Conservation (phyloP, 2,329 filamentous ascomycete species). For the Domatiomyces catenatus region DNA sequence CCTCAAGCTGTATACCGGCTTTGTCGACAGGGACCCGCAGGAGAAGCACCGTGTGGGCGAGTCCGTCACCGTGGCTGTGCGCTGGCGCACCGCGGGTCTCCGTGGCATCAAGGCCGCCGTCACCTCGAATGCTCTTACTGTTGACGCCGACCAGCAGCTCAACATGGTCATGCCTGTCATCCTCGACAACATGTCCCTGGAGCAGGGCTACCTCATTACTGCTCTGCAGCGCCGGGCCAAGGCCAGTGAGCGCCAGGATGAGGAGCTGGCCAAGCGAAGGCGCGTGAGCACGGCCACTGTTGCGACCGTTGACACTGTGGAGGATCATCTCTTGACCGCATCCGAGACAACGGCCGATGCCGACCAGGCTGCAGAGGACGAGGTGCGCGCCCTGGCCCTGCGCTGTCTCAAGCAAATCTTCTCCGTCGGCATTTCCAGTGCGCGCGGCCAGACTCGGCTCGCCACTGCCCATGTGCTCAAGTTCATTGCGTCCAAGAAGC, state of each 20-base stretch:
- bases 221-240: constrained; percentile 52
- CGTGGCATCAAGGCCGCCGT: constrained; percentile 70
- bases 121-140: constrained; percentile 60
- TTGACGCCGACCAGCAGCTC: constrained; percentile 61
- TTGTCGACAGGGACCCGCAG: constrained; percentile 51
- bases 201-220: constrained; percentile 54
- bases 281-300: constrained; percentile 69
- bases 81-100: constrained; percentile 60
- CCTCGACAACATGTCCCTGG: constrained; percentile 70
- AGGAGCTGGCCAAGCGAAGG: constrained; percentile 47
- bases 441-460: constrained; percentile 62
- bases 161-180: constrained; percentile 69
- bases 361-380: constrained; percentile 77
- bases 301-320: constrained; percentile 52
- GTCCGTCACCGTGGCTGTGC: constrained; percentile 54
- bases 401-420: constrained; percentile 81
- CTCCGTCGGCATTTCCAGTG: constrained; percentile 46
- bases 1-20: constrained; percentile 61
- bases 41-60: constrained; percentile 23
- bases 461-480: constrained; percentile 59
- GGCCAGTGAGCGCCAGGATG: constrained; percentile 52
- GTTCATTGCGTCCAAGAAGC: constrained; percentile 49
- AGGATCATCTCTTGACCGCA: constrained; percentile 49
- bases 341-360: constrained; percentile 70
- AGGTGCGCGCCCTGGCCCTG: constrained; percentile 68